These are phyloP conservation scores for Polychytrium aggregatum DNA, from an alignment of 192 early-diverging fungal genomes.

Conservation along the genomic window DNA sequence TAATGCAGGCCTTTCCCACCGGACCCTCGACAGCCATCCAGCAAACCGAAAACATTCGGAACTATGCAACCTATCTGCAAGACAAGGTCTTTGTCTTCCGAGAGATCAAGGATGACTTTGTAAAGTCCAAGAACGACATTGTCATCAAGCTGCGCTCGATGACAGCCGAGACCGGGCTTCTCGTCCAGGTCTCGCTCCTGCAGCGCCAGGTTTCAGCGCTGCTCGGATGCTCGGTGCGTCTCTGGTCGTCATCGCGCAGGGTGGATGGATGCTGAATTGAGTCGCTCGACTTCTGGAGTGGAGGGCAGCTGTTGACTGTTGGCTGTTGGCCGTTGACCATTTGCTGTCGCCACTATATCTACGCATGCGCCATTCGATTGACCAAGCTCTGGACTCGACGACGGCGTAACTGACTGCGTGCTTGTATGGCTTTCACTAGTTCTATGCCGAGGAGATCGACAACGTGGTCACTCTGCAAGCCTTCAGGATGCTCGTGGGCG, in stretches of 20 bases:
- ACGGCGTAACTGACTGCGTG: no score
- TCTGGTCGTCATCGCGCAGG: neutral
- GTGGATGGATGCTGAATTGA: neutral
- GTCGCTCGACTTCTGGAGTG: neutral
- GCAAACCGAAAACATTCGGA: slow-evolving; percentile 49
- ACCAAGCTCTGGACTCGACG: no score
- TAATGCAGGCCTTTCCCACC: no score
- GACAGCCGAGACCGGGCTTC: slow-evolving; percentile 43
- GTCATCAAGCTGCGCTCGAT: slow-evolving; percentile 38
- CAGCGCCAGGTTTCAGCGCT: slow-evolving; percentile 59
- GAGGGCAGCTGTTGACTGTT: slow-evolving; percentile 1
- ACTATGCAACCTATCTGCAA: slow-evolving; percentile 59
- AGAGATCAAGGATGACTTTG: slow-evolving; percentile 53
- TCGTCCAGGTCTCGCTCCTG: slow-evolving; percentile 47
- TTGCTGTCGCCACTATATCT: slow-evolving; percentile 1
- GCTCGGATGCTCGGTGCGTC: slow-evolving; percentile 55
- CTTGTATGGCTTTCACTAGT: slow-evolving; percentile 25
- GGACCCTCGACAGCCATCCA: no score
- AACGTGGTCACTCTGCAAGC: slow-evolving; percentile 63
- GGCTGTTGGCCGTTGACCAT: no score
- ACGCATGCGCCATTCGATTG: no score
- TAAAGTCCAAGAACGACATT: slow-evolving; percentile 39
- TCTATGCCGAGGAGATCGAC: slow-evolving; percentile 59
- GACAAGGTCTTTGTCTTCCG: slow-evolving; percentile 55
- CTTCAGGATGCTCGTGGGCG: slow-evolving; percentile 58